Evolutionary conservation across 2,329 filamentous ascomycete species (phyloP).

Genomic region (Blastomyces percursus): DNA sequence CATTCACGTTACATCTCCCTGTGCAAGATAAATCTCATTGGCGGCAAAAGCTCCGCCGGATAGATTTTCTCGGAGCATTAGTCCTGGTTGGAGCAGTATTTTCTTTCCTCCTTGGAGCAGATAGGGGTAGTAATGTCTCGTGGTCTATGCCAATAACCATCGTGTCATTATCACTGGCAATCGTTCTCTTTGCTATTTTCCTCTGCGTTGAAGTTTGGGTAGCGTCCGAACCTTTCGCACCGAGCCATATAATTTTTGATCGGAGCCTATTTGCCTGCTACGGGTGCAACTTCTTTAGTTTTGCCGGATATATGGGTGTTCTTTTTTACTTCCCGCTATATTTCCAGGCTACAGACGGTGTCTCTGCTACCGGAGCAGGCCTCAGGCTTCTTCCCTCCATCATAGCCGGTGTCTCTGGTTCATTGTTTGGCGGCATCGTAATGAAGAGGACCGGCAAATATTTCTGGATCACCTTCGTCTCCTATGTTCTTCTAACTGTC

Average conservation of each 20-base stretch:
- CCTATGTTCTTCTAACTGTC: slow-evolving; percentile 44
- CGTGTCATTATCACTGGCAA: slow-evolving; percentile 44
- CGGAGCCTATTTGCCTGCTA: slow-evolving; percentile 56
- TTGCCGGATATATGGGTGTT: slow-evolving; percentile 48
- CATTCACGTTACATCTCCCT: slow-evolving; percentile 52
- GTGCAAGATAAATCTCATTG: slow-evolving; percentile 49
- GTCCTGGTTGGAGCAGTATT: slow-evolving; percentile 56
- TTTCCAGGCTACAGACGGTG: slow-evolving; percentile 60
- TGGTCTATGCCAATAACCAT: slow-evolving; percentile 53
- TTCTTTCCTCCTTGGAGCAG: slow-evolving; percentile 56
- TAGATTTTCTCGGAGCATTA: slow-evolving; percentile 64
- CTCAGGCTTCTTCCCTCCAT: slow-evolving; percentile 57
- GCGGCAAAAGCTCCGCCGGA: slow-evolving; percentile 52
- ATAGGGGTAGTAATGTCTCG: slow-evolving; percentile 60
- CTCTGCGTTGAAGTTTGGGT: slow-evolving; percentile 56
- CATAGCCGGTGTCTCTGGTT: slow-evolving; percentile 50
- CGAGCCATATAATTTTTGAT: slow-evolving; percentile 61
- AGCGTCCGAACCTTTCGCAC: slow-evolving; percentile 62
- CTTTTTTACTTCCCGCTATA: slow-evolving; percentile 68
- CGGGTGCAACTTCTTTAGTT: slow-evolving; percentile 60
- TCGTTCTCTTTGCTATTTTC: slow-evolving; percentile 55
- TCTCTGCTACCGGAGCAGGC: slow-evolving; percentile 54
- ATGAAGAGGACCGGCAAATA: slow-evolving; percentile 63
- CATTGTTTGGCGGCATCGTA: slow-evolving; percentile 51
- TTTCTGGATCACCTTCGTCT: slow-evolving; percentile 54